A percentile compares a stretch with the other conserved stretches of the same genome.
These are phyloP conservation scores for Galerina sulciceps DNA, from an alignment of 768 basidiomycete genomes.

Conservation along the genomic window DNA sequence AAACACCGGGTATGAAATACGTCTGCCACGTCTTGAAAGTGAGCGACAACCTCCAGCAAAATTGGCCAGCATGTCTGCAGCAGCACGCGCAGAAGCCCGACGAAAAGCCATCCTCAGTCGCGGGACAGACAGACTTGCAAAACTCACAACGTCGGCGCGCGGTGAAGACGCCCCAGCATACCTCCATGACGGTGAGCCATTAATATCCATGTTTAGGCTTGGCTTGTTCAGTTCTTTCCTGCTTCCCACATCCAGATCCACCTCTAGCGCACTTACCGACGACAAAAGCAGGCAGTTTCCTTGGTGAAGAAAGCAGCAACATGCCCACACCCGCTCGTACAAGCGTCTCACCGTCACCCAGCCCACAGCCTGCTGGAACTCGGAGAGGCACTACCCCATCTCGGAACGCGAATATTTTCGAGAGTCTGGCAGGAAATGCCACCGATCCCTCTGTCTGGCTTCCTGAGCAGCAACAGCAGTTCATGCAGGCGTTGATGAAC, in stretches of 20 bases:
- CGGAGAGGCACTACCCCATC: constrained; percentile 27
- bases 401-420: constrained; percentile 21
- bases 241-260: constrained; percentile 31
- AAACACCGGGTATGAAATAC: constrained; percentile 25
- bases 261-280: constrained; percentile 29
- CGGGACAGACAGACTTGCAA: constrained; percentile 76
- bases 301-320: constrained; percentile 48
- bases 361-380: constrained; percentile 15
- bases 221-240: background rate
- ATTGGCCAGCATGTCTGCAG: constrained; percentile 38
- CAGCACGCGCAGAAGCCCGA: constrained; percentile 78
- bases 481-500: constrained; percentile 67
- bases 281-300: constrained; percentile 35
- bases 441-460: constrained; percentile 68
- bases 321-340: constrained; percentile 41
- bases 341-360: constrained; percentile 32
- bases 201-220: constrained; percentile 11
- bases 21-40: constrained; percentile 21
- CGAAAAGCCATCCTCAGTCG: constrained; percentile 76
- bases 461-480: constrained; percentile 68
- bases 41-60: background rate
- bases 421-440: constrained; percentile 24
- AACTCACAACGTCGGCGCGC: constrained; percentile 73
- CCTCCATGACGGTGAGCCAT: constrained; percentile 50
- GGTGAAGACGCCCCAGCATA: constrained; percentile 69